A percentile compares a stretch with the other conserved stretches of the same genome.
phyloP scores from a whole-genome alignment of 805 yeast genomes.

The Candida anglica region DNA sequence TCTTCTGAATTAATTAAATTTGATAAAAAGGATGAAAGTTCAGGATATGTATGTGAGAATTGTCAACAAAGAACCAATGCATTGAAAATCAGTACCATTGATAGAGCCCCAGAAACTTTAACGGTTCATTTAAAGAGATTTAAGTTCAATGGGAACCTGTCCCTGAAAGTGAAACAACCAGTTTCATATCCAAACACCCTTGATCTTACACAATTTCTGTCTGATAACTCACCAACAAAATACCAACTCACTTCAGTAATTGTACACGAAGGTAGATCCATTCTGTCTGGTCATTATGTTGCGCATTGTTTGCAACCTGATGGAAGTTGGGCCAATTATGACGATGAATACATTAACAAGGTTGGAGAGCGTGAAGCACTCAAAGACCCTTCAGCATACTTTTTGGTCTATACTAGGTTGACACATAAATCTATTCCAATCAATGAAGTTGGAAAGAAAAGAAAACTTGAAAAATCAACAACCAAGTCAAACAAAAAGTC shows the following conservation, averaged over 20 bases:
- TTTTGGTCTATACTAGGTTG: constrained; percentile 75
- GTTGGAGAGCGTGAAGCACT: constrained; percentile 71
- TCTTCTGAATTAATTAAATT: constrained; percentile 72
- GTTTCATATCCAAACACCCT: constrained; percentile 76
- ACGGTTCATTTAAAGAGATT: constrained; percentile 87
- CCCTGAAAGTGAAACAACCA: constrained; percentile 83
- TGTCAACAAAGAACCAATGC: constrained; percentile 80
- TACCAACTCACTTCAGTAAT: constrained; percentile 81
- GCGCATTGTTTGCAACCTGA: constrained; percentile 91
- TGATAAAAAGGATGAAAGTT: constrained; percentile 57
- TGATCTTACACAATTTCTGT: constrained; percentile 60
- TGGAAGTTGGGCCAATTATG: constrained; percentile 89
- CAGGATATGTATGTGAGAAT: constrained; percentile 84
- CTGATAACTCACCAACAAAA: constrained; percentile 29
- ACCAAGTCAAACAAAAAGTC: neutral
- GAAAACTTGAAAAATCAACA: neutral
- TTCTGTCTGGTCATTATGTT: constrained; percentile 89
- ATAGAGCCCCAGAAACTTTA: constrained; percentile 83
- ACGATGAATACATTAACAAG: constrained; percentile 81
- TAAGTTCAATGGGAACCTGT: constrained; percentile 75
- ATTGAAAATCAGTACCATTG: constrained; percentile 66
- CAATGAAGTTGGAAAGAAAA: too few species aligned
- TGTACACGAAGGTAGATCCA: constrained; percentile 91
- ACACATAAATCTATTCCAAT: constrained; percentile 35
- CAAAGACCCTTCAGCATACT: constrained; percentile 86